A percentile compares a stretch with the other conserved stretches of the same genome.
These are phyloP conservation scores for Jatropha curcas DNA, from an alignment of 345 rosid genomes.

Conservation along the genomic window DNA sequence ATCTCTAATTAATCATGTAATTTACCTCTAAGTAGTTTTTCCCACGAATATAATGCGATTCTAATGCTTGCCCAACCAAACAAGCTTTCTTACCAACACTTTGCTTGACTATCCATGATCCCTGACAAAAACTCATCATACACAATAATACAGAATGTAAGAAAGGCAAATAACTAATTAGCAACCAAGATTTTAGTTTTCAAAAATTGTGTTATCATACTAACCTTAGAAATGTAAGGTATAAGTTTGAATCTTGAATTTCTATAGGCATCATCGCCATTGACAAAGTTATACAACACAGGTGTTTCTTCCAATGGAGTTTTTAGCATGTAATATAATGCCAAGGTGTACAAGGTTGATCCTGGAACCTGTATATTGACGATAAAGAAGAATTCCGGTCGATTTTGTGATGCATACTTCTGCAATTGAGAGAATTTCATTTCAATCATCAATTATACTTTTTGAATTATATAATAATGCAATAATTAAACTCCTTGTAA, in stretches of 20 bases:
- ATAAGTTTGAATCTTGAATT: constrained; percentile 94
- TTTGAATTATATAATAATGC: too few relatives aligned
- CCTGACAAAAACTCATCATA: constrained; percentile 41
- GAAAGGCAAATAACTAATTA: too few relatives aligned
- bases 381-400: constrained; percentile 79
- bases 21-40: constrained; percentile 84
- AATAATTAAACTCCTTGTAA: too few relatives aligned
- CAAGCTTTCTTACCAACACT: constrained; percentile 93
- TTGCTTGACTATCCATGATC: constrained; percentile 96
- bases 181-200: too few relatives aligned
- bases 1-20: not conserved
- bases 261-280: constrained; percentile 82
- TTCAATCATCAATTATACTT: not conserved
- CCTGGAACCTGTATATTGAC: constrained; percentile 90
- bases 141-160: not conserved
- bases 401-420: constrained; percentile 52
- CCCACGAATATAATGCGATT: constrained; percentile 61
- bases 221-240: constrained; percentile 83
- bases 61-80: constrained; percentile 77
- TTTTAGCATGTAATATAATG: constrained; percentile 69
- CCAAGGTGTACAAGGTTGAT: constrained; percentile 52
- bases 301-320: constrained; percentile 75
- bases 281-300: constrained; percentile 71
- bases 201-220: too few relatives aligned
- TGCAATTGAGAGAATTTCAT: constrained; percentile 29